phyloP scores from a whole-genome alignment of 495 filamentous ascomycete species.

The Cercophora samala region DNA sequence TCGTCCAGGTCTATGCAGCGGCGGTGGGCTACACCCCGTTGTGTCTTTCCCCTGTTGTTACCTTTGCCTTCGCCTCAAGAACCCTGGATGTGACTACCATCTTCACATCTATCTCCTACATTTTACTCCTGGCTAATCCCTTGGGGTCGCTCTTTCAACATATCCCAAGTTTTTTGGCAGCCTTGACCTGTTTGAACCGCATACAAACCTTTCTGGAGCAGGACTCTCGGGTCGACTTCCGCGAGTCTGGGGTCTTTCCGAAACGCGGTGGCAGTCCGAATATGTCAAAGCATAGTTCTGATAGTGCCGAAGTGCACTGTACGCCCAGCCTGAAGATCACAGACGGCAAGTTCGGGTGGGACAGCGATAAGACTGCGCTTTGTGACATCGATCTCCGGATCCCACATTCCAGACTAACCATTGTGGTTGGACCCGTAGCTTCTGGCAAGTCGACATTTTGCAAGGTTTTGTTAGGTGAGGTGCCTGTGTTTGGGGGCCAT shows the following conservation, averaged over 20 bases:
- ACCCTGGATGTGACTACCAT: slow-evolving; percentile 50
- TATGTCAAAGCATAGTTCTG: background rate
- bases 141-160: slow-evolving; percentile 55
- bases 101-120: slow-evolving; percentile 62
- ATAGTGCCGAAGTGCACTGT: slow-evolving; percentile 7
- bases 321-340: slow-evolving; percentile 13
- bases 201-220: slow-evolving; percentile 44
- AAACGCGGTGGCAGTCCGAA: background rate
- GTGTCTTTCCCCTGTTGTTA: slow-evolving; percentile 42
- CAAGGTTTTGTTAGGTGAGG: slow-evolving; percentile 35
- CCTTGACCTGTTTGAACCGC: slow-evolving; percentile 55
- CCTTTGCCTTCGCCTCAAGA: slow-evolving; percentile 41
- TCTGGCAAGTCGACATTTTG: slow-evolving; percentile 45
- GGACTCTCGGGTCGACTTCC: slow-evolving; percentile 24
- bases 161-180: slow-evolving; percentile 50
- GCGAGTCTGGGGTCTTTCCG: background rate
- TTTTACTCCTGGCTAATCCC: slow-evolving; percentile 56
- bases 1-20: slow-evolving; percentile 18
- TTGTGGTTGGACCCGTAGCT: slow-evolving; percentile 41
- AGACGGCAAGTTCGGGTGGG: slow-evolving; percentile 42
- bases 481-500: slow-evolving; percentile 29
- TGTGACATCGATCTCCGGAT: slow-evolving; percentile 38
- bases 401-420: slow-evolving; percentile 33
- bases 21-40: slow-evolving; percentile 49
- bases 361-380: slow-evolving; percentile 35